Conservation (phyloP, 495 filamentous ascomycete species). For the Thozetella sp. region DNA sequence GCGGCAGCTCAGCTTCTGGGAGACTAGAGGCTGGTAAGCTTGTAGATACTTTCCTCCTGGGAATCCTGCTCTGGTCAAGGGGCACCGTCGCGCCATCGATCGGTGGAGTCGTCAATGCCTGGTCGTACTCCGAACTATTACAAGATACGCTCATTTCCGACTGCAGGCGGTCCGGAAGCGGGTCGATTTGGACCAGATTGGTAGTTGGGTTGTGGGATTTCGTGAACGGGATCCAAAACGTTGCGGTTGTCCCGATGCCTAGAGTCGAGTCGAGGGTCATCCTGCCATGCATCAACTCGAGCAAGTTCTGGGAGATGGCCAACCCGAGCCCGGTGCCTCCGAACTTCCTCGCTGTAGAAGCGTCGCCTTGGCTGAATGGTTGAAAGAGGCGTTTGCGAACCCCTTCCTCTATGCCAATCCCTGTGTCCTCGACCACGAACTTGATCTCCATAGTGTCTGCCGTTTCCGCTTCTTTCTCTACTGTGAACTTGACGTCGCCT, state of each 20-base stretch:
- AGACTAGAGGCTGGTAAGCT: conserved; percentile 21
- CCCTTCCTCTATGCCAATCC: conserved; percentile 81
- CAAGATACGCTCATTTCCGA: conserved; percentile 64
- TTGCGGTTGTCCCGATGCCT: conserved; percentile 63
- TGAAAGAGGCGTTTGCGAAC: conserved; percentile 76
- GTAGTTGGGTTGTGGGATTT: conserved; percentile 39
- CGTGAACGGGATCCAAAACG: conserved; percentile 71
- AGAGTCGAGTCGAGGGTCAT: conserved; percentile 65
- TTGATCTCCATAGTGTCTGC: conserved; percentile 49
- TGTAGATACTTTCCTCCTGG: conserved; percentile 27
- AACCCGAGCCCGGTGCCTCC: conserved; percentile 83
- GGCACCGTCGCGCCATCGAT: conserved; percentile 17
- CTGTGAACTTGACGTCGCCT: conserved; percentile 63
- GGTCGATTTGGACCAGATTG: conserved; percentile 50
- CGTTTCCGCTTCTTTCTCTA: conserved; percentile 53
- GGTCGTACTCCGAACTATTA: conserved; percentile 52
- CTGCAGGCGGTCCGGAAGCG: conserved; percentile 61
- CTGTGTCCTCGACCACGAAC: conserved; percentile 76
- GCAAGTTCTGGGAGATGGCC: conserved; percentile 77
- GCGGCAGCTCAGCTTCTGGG: conserved; percentile 36
- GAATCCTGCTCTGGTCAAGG: conserved; percentile 26
- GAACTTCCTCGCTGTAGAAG: conserved; percentile 73
- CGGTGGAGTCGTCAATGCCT: conserved; percentile 28
- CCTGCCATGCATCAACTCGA: conserved; percentile 80
- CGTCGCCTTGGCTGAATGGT: conserved; percentile 84